Base-by-base conservation (phyloP, 768 basidiomycete species). In the Cytidiella melzeri region DNA sequence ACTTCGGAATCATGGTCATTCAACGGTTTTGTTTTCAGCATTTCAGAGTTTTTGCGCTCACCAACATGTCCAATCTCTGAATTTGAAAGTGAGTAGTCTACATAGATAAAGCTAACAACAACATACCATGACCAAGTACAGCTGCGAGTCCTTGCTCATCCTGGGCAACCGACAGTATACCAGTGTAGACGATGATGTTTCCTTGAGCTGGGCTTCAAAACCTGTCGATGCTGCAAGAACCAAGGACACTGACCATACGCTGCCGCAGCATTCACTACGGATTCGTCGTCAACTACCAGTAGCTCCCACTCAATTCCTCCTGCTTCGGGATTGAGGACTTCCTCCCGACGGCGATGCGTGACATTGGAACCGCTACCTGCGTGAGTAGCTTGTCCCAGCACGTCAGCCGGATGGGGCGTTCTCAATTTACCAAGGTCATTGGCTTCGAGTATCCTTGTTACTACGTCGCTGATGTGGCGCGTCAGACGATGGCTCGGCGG, bases 101-200 rank as follows among this genome's bases (percentile, higher is more conserved):
- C 40, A 45, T 34, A 11, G 39, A 45, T 30, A 15, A 24, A 18
- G 44, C 12, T 37, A 43, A 48, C 41, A 23, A 20, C 9, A 50
- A 60, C 75, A 3, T 47, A 87, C 92, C 91, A 63, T 96, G 93
- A 1, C 87, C 80, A 2, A 97, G 67, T 1, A 96, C 84, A 15
- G 84, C 83, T 1, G 93, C 89, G 0, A 97, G 69, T 0, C 90
- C 91, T 57, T 86, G 77, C 56, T 92, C 89, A 53, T 91, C 82
- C 52, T 69, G 70, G 41, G 82, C 83, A 5, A 93, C 68, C 0
- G 87, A 89, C 3, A 96, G 64, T 28, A 96, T 90, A 0, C 93
- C 93, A 0, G 91, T 92, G 60, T 89, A 95, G 9, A 97, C 87
- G 26, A 92, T 76, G 46, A 96, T 83, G 43, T 83, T 75, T 1